These are phyloP conservation scores for Tuber calosporum DNA, from an alignment of 495 filamentous ascomycete species.

Conservation along the genomic window DNA sequence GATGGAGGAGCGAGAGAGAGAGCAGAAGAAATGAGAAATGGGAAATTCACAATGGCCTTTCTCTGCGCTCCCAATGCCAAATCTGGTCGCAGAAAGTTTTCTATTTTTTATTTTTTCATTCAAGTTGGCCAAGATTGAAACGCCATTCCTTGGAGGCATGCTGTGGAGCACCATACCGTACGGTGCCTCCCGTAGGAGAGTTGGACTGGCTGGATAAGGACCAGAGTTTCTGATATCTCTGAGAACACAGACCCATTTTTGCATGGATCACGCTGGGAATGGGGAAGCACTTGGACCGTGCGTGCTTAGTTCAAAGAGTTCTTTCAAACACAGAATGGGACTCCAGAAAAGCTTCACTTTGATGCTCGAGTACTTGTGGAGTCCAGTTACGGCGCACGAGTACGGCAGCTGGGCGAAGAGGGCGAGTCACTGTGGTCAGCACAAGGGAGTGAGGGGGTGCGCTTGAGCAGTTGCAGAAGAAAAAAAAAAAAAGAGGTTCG, in stretches of 20 bases:
- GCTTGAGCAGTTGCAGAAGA: slow-evolving; percentile 6
- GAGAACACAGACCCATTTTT: background rate
- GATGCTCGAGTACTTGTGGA: no score
- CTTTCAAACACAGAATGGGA: background rate
- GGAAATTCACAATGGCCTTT: background rate
- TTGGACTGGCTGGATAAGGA: background rate
- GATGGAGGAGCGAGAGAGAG: background rate
- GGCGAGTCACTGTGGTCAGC: slow-evolving; percentile 7
- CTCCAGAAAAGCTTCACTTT: slow-evolving; percentile 12
- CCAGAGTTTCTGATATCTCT: background rate
- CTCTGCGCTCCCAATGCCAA: background rate
- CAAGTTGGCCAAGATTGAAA: background rate
- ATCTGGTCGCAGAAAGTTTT: no score
- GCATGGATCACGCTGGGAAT: background rate
- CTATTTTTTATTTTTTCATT: no score
- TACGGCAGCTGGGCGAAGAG: slow-evolving; percentile 9
- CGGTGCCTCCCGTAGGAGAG: no score
- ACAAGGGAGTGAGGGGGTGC: slow-evolving; percentile 10
- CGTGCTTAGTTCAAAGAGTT: background rate
- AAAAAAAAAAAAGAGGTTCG: background rate
- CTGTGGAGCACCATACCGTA: no score
- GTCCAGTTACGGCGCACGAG: slow-evolving; percentile 2
- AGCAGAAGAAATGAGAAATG: background rate
- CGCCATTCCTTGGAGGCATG: background rate
- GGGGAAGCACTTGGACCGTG: background rate